Conservation (phyloP, 495 filamentous ascomycete species). For the Penicillium roqueforti region DNA sequence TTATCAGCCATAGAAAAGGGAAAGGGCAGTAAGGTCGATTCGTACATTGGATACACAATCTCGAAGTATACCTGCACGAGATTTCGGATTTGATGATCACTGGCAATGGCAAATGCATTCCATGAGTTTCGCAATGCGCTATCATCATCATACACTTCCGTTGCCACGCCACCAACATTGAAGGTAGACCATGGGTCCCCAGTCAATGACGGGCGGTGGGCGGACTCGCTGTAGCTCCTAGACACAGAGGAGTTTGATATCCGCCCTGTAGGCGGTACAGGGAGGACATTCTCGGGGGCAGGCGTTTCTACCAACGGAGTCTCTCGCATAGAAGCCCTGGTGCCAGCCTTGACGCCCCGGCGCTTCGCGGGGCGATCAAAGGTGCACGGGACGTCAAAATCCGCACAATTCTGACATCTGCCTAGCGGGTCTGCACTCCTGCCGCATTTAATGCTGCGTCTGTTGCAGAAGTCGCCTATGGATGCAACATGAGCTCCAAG, state of each 20-base stretch:
- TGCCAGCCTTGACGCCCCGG: conserved; percentile 48
- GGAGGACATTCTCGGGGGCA: conserved; percentile 2
- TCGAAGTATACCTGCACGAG: conserved; percentile 44
- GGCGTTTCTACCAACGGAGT: conserved; percentile 2
- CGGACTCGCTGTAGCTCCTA: conserved; percentile 17
- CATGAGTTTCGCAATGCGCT: conserved; percentile 27
- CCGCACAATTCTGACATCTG: conserved; percentile 47
- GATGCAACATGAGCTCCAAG: conserved; percentile 9
- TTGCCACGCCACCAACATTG: conserved; percentile 17
- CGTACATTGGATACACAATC: conserved; percentile 38
- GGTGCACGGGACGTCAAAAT: conserved; percentile 70
- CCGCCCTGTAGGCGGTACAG: conserved; percentile 7
- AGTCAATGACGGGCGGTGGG: conserved; percentile 13
- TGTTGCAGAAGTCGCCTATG: conserved; percentile 33
- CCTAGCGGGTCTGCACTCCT: conserved; percentile 22
- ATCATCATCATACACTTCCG: conserved; percentile 26
- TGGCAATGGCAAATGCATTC: conserved; percentile 30
- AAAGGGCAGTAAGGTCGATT: not conserved
- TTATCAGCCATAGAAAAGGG: conserved; percentile 3
- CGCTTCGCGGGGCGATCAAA: conserved; percentile 66
- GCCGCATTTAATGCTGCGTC: conserved; percentile 30
- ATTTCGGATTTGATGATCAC: conserved; percentile 27
- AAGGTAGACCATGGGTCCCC: conserved; percentile 27
- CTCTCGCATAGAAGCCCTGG: conserved; percentile 11
- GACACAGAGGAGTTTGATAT: conserved; percentile 19